Conservation (phyloP, 345 rosid genomes). For the Arabidopsis arenosa region DNA sequence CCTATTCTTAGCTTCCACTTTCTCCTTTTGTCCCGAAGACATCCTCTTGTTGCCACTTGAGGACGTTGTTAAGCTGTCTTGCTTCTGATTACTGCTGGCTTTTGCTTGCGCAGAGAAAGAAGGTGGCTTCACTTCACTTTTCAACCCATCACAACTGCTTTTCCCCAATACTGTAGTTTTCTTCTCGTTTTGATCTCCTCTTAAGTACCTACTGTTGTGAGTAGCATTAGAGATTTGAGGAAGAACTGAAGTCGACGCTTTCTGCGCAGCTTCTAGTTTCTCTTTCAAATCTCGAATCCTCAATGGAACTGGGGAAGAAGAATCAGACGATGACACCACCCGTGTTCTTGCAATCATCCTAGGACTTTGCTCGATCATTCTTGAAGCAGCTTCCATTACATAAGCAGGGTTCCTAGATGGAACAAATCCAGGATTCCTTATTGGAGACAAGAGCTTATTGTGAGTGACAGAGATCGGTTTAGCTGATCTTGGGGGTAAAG, state of each 20-base stretch:
- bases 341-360: conserved; percentile 55
- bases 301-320: conserved; percentile 69
- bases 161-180: conserved; percentile 50
- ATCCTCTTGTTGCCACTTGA: conserved; percentile 40
- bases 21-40: conserved; percentile 51
- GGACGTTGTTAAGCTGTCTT: conserved; percentile 56
- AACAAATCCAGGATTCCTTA: conserved; percentile 84
- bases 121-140: conserved; percentile 67
- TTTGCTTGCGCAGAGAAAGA: conserved; percentile 95
- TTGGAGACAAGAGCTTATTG: conserved; percentile 91
- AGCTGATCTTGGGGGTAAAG: conserved; percentile 91
- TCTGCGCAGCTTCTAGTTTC: conserved; percentile 70
- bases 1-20: conserved; percentile 59
- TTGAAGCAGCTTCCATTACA: conserved; percentile 98
- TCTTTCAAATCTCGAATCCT: conserved; percentile 71
- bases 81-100: conserved; percentile 68
- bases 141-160: conserved; percentile 56
- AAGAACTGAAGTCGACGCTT: conserved; percentile 32
- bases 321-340: conserved; percentile 58
- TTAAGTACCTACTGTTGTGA: conserved; percentile 48
- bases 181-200: conserved; percentile 35
- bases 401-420: conserved; percentile 82
- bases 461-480: conserved; percentile 92
- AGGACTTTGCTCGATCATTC: conserved; percentile 73
- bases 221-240: conserved; percentile 31